Evolutionary conservation across 1,284 basidiomycete genomes (phyloP).

Genomic region (Schizophyllum amplum): DNA sequence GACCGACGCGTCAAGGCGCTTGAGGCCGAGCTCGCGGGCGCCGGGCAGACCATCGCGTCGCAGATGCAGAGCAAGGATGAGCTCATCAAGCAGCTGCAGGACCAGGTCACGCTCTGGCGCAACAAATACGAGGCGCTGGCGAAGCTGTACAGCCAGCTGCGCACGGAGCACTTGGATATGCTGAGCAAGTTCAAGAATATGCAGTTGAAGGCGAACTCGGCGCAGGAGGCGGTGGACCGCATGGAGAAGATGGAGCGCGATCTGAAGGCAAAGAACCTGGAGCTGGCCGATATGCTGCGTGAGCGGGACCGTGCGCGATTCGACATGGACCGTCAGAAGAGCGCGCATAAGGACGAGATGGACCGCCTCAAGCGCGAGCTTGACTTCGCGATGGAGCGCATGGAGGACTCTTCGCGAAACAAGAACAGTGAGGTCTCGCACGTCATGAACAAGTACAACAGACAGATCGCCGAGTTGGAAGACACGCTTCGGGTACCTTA

Average conservation of each 20-base stretch:
- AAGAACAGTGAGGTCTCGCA: conserved; percentile 91
- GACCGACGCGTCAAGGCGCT: conserved; percentile 95
- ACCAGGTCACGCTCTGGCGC: conserved; percentile 95
- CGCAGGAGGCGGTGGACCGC: conserved; percentile 97
- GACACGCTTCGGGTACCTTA: conserved; percentile 78
- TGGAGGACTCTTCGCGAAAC: conserved; percentile 86
- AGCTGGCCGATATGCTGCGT: conserved; percentile 97
- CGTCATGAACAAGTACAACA: conserved; percentile 90
- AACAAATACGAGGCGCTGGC: conserved; percentile 99
- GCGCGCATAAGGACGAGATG: conserved; percentile 91
- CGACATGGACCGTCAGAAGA: conserved; percentile 93
- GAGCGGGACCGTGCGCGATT: conserved; percentile 96
- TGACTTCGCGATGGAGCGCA: conserved; percentile 95
- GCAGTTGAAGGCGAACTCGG: conserved; percentile 97
- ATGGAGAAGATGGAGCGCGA: conserved; percentile 99
- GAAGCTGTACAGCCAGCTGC: conserved; percentile 97
- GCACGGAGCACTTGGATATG: conserved; percentile 96
- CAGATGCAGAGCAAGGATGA: conserved; percentile 95
- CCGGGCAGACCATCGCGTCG: conserved; percentile 75
- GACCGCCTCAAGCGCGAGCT: conserved; percentile 92
- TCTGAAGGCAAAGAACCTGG: conserved; percentile 96
- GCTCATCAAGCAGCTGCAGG: conserved; percentile 91
- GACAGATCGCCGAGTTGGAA: conserved; percentile 93
- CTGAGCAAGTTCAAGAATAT: conserved; percentile 95
- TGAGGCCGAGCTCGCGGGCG: conserved; percentile 82